Evolutionary conservation across 176 grass and related monocot genomes (phyloP).

Genomic region (Dactylis glomerata): DNA sequence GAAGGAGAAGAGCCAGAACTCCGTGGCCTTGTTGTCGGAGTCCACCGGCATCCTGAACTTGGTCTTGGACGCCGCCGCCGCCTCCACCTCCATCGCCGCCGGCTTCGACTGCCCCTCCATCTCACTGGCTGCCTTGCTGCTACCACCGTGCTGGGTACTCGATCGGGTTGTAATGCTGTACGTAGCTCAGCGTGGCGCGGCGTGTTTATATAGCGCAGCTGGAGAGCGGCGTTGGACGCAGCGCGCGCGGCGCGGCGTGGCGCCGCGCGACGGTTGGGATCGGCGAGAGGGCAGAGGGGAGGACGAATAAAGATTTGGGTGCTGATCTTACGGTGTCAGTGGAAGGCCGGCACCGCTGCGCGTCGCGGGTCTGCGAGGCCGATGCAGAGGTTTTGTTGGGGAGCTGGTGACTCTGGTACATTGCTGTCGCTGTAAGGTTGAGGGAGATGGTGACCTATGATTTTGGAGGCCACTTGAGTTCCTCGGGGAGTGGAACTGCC

Average conservation of each 20-base stretch:
- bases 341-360: constrained; percentile 39
- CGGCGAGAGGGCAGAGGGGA: constrained; percentile 17
- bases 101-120: constrained; percentile 18
- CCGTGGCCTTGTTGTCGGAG: constrained; percentile 85
- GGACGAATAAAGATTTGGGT: constrained; percentile 24
- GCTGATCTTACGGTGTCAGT: neutral
- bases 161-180: neutral
- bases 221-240: neutral
- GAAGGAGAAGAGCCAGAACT: constrained; percentile 92
- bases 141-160: neutral
- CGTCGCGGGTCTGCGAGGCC: neutral
- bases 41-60: constrained; percentile 79
- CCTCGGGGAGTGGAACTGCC: constrained; percentile 6
- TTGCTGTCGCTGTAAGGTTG: neutral
- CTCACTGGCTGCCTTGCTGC: neutral
- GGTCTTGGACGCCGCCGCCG: constrained; percentile 19
- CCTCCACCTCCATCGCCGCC: constrained; percentile 36
- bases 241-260: neutral
- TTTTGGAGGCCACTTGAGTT: constrained; percentile 31
- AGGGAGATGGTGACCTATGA: constrained; percentile 9
- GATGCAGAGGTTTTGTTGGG: neutral
- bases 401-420: neutral
- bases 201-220: constrained; percentile 19
- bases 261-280: constrained; percentile 10
- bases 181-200: neutral